Percentiles rank a stretch among this genome's conserved stretches.
phyloP scores from a whole-genome alignment of 1,139 yeast species.

The Protomyces gravidus region DNA sequence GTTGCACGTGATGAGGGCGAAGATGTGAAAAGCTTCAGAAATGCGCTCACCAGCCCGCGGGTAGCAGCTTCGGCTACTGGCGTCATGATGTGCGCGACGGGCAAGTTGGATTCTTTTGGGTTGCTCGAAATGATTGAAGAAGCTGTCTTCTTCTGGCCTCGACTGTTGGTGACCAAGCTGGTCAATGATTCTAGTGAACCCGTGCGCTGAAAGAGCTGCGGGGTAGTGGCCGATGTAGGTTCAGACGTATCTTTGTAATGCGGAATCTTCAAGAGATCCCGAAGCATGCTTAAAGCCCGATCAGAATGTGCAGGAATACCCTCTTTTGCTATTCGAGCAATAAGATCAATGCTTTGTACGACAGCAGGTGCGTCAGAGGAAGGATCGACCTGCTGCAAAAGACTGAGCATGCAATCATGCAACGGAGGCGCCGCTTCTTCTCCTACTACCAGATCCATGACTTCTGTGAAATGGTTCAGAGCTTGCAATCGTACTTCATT shows the following conservation, averaged over 20 bases:
- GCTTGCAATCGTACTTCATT: constrained; percentile 45
- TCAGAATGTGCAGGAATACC: constrained; percentile 36
- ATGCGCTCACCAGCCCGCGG: background rate
- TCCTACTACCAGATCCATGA: constrained; percentile 44
- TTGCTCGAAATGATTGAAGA: background rate
- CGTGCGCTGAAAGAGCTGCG: background rate
- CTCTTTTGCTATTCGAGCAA: constrained; percentile 35
- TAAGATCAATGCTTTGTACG: constrained; percentile 26
- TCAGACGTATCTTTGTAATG: constrained; percentile 2
- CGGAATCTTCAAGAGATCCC: background rate
- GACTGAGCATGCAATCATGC: constrained; percentile 27
- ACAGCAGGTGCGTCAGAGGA: constrained; percentile 19
- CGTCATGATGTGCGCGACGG: background rate
- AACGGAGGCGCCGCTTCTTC: constrained; percentile 15
- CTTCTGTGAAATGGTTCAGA: constrained; percentile 47
- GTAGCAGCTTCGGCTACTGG: background rate
- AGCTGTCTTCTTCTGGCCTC: background rate
- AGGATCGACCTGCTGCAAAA: constrained; percentile 30
- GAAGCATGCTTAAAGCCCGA: constrained; percentile 1
- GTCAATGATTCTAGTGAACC: background rate
- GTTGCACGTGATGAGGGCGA: background rate
- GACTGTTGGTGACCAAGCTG: background rate
- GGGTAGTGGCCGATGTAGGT: background rate
- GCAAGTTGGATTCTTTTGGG: background rate
- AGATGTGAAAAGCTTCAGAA: background rate